Percentiles rank a stretch among this genome's conserved stretches.
phyloP scores from a whole-genome alignment of 2,329 filamentous ascomycete species.

The Didymella pomorum region DNA sequence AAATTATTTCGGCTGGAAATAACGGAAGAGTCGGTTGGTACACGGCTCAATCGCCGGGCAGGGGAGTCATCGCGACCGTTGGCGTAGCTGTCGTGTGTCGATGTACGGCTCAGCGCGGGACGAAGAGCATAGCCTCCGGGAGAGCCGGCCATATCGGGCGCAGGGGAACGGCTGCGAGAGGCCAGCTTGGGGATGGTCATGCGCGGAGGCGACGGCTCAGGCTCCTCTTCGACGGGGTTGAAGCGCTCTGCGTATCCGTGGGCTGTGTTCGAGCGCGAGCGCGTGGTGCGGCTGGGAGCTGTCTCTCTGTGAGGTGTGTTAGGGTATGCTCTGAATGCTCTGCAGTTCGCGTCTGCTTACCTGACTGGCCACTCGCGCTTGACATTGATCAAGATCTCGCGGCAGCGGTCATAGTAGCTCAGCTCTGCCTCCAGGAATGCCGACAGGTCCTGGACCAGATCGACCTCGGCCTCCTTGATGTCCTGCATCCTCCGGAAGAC shows the following conservation, averaged over 20 bases:
- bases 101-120: conserved; percentile 59
- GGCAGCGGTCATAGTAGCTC: conserved; percentile 88
- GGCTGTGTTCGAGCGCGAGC: conserved; percentile 70
- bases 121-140: conserved; percentile 51
- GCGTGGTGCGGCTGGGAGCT: conserved; percentile 52
- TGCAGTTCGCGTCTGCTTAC: conserved; percentile 51
- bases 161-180: conserved; percentile 55
- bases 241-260: conserved; percentile 69
- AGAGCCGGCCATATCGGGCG: conserved; percentile 37
- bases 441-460: conserved; percentile 80
- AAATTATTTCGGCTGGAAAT: conserved; percentile 59
- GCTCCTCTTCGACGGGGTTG: conserved; percentile 65
- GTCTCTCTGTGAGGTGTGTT: conserved; percentile 38
- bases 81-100: conserved; percentile 67
- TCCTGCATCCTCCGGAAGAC: conserved; percentile 93
- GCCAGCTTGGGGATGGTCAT: conserved; percentile 53
- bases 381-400: conserved; percentile 77
- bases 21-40: conserved; percentile 63
- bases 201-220: conserved; percentile 59
- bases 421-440: conserved; percentile 88
- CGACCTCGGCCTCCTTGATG: conserved; percentile 88
- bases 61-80: conserved; percentile 63
- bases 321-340: conserved; percentile 12
- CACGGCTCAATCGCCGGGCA: conserved; percentile 58
- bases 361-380: conserved; percentile 73